phyloP scores from a whole-genome alignment of 2,329 filamentous ascomycete genomes.

The Didymosphaeria variabile region DNA sequence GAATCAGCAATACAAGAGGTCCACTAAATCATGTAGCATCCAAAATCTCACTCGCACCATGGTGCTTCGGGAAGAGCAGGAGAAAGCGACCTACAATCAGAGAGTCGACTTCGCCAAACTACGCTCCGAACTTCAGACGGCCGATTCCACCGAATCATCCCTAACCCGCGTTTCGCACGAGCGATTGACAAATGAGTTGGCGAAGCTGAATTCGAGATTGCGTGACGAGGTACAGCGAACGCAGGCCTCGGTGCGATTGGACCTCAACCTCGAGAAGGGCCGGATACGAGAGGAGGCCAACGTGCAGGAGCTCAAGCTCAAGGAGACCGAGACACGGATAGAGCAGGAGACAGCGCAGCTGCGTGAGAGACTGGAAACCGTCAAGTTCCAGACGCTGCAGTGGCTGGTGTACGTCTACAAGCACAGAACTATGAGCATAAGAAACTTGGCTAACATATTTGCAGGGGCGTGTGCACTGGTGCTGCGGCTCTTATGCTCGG shows the following conservation, averaged over 20 bases:
- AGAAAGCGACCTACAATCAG: constrained; percentile 78
- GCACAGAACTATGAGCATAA: background rate
- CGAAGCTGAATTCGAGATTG: constrained; percentile 87
- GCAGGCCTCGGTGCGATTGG: constrained; percentile 89
- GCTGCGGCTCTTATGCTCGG: constrained; percentile 72
- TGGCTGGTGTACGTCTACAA: constrained; percentile 87
- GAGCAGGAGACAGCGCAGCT: constrained; percentile 95
- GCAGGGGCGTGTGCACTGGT: constrained; percentile 71
- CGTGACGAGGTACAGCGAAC: constrained; percentile 94
- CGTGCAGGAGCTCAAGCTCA: constrained; percentile 95
- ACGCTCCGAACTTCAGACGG: constrained; percentile 89
- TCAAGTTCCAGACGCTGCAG: constrained; percentile 97
- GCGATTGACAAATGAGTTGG: constrained; percentile 90
- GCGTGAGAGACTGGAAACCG: constrained; percentile 90
- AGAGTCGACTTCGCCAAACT: constrained; percentile 99
- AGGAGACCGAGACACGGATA: constrained; percentile 98
- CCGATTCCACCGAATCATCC: constrained; percentile 89
- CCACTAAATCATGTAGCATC: constrained; percentile 65
- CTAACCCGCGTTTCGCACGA: constrained; percentile 91
- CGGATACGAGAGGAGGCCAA: constrained; percentile 96
- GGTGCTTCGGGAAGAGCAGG: constrained; percentile 93
- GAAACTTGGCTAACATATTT: constrained; percentile 33
- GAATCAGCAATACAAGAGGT: constrained; percentile 1
- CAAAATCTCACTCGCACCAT: constrained; percentile 97
- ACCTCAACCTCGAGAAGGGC: constrained; percentile 96